phyloP scores from a whole-genome alignment of 2,329 filamentous ascomycete species.

The Aspergillus sp. region DNA sequence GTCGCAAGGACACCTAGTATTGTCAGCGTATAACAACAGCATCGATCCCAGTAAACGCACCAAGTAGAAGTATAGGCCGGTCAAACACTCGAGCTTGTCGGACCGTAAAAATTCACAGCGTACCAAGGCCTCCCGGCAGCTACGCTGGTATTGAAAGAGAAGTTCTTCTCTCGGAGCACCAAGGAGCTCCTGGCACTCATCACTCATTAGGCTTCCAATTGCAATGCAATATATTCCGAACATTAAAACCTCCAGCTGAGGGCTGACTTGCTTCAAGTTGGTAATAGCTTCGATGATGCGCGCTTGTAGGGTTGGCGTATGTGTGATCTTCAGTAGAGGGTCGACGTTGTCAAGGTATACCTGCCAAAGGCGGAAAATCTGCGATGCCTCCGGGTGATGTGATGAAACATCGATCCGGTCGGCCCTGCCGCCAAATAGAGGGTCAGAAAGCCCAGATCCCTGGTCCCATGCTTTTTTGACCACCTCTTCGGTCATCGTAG shows the following conservation, averaged over 20 bases:
- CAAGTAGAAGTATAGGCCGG: conserved; percentile 55
- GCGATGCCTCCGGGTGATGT: conserved; percentile 62
- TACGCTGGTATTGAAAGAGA: conserved; percentile 44
- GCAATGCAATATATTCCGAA: conserved; percentile 65
- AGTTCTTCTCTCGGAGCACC: conserved; percentile 39
- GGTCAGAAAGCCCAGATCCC: conserved; percentile 41
- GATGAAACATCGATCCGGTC: conserved; percentile 46
- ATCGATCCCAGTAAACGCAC: conserved; percentile 36
- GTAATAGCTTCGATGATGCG: conserved; percentile 63
- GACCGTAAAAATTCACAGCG: conserved; percentile 45
- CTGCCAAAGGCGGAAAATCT: conserved; percentile 62
- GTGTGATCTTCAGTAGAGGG: conserved; percentile 66
- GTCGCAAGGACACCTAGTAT: conserved; percentile 55
- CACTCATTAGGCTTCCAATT: conserved; percentile 54
- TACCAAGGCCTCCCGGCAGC: conserved; percentile 48
- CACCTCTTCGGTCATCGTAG: conserved; percentile 33
- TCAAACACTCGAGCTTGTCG: conserved; percentile 48
- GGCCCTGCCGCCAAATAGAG: conserved; percentile 54
- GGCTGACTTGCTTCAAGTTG: conserved; percentile 55
- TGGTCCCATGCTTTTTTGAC: conserved; percentile 51
- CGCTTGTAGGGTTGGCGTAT: conserved; percentile 65
- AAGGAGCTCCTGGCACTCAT: conserved; percentile 52
- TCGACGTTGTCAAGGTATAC: conserved; percentile 69
- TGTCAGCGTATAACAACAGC: conserved; percentile 25
- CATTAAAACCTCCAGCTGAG: conserved; percentile 65